Base-by-base conservation (phyloP, 2,329 filamentous ascomycete genomes). In the Ophiostoma montium region DNA sequence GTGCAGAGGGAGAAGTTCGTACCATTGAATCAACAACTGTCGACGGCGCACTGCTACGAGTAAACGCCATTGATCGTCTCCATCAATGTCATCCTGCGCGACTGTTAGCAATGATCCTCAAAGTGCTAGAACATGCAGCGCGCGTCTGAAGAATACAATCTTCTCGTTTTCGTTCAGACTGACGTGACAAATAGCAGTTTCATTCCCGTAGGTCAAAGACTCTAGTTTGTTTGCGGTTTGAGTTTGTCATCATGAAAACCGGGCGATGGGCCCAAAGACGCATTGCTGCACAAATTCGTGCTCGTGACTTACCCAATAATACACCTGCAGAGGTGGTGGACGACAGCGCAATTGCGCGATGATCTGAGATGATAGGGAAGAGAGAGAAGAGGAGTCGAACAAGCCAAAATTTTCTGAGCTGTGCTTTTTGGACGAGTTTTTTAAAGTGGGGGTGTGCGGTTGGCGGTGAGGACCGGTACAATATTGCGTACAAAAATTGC, bases 201-300 rank as follows among this genome's bases (percentile, higher is more conserved):
- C 85, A 90, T 82, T 75, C 79, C 74, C 65, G 64, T 65, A 71
- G 83, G 80, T 94, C 86, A 92, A 92, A 94, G 86, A 94, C 86
- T 94, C 86, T 94, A 94, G 85, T 89, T 89, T 82, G 85, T 89
- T 88, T 82, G 81, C 77, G 83, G 84, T 87, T 82, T 76, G 74
- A 70, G 72, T 65, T 69, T 87, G 80, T 89, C 86, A 90, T 90
- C 86, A 87, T 65, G 68, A 67, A 70, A 43, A 50, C 27, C 6
- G 23, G 39, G 23, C 39, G 21, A 12, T 5, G 27, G 15, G 23
- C 39, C 39, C 33, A 48, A 62, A 57, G 55, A 43, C 16, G 35
- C 6, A 27, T 33, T 23, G n/a, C 21, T 46, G 38, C 49, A 39
- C 36, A 27, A 31, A n/a, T 41, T 21, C 23, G 21, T 42, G 43